Evolutionary conservation across 23 red algal species (phyloP).

Genomic region (Gracilariopsis chorda): DNA sequence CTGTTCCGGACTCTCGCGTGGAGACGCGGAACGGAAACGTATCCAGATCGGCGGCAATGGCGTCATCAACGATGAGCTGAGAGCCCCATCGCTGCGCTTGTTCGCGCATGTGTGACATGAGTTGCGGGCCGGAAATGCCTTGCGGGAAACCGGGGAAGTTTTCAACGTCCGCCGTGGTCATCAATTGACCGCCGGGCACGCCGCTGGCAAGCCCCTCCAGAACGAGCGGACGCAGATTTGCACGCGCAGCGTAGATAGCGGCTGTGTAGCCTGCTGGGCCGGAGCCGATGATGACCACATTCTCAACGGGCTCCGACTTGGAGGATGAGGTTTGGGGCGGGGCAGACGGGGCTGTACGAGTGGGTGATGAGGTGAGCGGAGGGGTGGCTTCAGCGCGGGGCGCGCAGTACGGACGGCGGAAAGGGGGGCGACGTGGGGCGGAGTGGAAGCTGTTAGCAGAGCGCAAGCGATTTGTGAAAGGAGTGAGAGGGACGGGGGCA

Average conservation of each 20-base stretch:
- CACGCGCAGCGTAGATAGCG: constrained; percentile 93
- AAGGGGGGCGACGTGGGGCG: no score
- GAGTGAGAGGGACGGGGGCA: no score
- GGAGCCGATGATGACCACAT: constrained; percentile 85
- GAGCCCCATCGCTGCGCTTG: constrained; percentile 73
- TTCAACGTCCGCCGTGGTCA: constrained; percentile 81
- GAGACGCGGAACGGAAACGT: constrained; percentile 53
- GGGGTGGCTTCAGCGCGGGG: no score
- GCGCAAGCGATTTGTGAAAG: no score
- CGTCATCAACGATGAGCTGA: constrained; percentile 69
- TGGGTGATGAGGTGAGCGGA: no score
- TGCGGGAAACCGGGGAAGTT: constrained; percentile 94
- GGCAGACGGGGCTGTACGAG: no score
- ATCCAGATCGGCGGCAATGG: constrained; percentile 77
- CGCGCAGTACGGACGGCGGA: no score
- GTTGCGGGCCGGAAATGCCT: constrained; percentile 68
- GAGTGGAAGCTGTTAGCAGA: no score
- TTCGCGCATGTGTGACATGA: constrained; percentile 73
- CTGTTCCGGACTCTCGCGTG: constrained; percentile 13
- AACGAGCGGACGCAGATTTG: constrained; percentile 76
- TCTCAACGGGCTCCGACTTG: constrained; percentile 14
- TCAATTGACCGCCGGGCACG: constrained; percentile 87
- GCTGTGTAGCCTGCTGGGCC: constrained; percentile 91
- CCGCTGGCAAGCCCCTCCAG: constrained; percentile 76
- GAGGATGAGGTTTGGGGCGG: no score